Evolutionary conservation across 257 asterid species (phyloP), one percentile per base, ranked within the genome.

Genomic region (Petunia secreta): DNA sequence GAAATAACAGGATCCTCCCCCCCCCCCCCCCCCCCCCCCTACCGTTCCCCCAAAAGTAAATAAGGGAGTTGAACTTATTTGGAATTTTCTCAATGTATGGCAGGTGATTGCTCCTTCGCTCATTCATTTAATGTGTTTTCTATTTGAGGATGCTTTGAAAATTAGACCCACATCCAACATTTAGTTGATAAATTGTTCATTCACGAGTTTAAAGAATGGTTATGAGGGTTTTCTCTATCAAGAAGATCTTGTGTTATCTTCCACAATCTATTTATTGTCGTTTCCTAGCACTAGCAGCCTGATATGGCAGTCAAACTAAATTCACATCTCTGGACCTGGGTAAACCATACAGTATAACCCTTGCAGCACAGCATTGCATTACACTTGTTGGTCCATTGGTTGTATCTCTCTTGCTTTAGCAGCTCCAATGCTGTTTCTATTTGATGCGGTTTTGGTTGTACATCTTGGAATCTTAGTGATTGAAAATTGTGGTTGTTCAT

Each of bases 61-160:
- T 25, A 25, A 25, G 25, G 25, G 25, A 25, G 25, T 25, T 25
- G 25, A 25, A 25, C 25, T 25, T 25, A 25, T 25, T 25, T 25
- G 25, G 25, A 25, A 25, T 25, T 25, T 25, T 25, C 25, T 25
- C 25, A 25, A 25, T 25, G 25, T 25, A 25, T 25, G 25, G 25
- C 25, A 25, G 25, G 25, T 25, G 25, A 25, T 25, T 25, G 25
- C 25, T 25, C 25, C 58, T n/a, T 68, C 58, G 16, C 5, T 1
- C 25, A 68, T 44, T 46, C 55, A 68, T 68, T 68, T 15, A 43
- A 8, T 67, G 71, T 8, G 2, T 46, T 68, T 3, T 16, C 58
- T 58, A 68, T 43, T 68, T 44, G n/a, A 44, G 75, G 57, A 62
- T 62, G 67, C 67, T 68, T 68, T 68, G 9, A n/a, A 68, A 44